Evolutionary conservation across 768 basidiomycete genomes (phyloP).

Genomic region (Boletellus ananiceps): DNA sequence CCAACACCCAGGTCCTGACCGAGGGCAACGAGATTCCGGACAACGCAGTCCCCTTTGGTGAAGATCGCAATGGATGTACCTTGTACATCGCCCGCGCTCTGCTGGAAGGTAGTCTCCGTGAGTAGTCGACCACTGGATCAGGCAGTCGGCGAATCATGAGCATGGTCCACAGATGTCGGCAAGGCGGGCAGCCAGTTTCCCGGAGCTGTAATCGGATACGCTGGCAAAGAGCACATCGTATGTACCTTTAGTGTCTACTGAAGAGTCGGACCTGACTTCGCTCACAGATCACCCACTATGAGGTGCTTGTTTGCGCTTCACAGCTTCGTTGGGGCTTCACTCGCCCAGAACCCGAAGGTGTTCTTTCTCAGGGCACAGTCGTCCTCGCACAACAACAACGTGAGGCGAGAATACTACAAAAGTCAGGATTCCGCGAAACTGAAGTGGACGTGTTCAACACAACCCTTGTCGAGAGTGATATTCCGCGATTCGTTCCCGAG

Average conservation of each 20-base stretch:
- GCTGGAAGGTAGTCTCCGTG: slow-evolving; percentile 29
- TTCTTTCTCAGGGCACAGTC: slow-evolving; percentile 27
- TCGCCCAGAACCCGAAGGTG: slow-evolving; percentile 3
- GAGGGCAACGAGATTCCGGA: slow-evolving; percentile 31
- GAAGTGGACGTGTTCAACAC: slow-evolving; percentile 23
- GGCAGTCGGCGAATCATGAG: no score
- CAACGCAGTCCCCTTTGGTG: slow-evolving; percentile 32
- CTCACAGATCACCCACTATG: slow-evolving; percentile 28
- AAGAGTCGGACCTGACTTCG: background rate
- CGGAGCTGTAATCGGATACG: slow-evolving; percentile 31
- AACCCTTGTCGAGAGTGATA: slow-evolving; percentile 25
- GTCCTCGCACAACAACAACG: slow-evolving; percentile 28
- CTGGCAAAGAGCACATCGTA: slow-evolving; percentile 34
- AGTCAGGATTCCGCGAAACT: background rate
- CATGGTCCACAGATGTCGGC: slow-evolving; percentile 27
- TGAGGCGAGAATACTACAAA: background rate
- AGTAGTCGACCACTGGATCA: slow-evolving; percentile 1
- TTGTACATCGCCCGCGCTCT: slow-evolving; percentile 31
- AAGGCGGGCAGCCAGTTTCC: slow-evolving; percentile 30
- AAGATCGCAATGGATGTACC: slow-evolving; percentile 27
- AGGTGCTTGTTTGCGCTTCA: slow-evolving; percentile 35
- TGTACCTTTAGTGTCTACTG: background rate
- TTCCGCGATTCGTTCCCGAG: slow-evolving; percentile 24
- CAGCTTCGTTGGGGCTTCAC: slow-evolving; percentile 32
- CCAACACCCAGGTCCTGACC: slow-evolving; percentile 20